These are phyloP conservation scores for Saccharomycopsis sp. DNA, from an alignment of 805 yeast species.

Conservation along the genomic window DNA sequence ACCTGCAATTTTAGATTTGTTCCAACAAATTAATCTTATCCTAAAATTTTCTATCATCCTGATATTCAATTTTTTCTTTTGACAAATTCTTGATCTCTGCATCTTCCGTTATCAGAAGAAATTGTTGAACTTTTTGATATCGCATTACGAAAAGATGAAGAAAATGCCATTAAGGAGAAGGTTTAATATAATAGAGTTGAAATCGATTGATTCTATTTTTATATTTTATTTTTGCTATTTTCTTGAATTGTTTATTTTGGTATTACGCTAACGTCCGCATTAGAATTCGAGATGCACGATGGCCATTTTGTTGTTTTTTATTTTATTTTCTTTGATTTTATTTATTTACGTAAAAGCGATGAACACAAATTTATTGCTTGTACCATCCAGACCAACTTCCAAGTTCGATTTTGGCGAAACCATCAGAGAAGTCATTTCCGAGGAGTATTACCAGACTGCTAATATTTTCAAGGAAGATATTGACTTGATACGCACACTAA, in stretches of 20 bases:
- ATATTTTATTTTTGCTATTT: background rate
- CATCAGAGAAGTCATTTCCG: slow-evolving; percentile 38
- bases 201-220: too few species aligned
- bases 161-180: too few species aligned
- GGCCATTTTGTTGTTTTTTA: background rate
- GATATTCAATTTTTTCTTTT: too few species aligned
- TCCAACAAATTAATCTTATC: too few species aligned
- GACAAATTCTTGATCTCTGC: too few species aligned
- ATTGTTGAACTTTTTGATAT: too few species aligned
- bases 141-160: too few species aligned
- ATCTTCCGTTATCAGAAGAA: too few species aligned
- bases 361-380: slow-evolving; percentile 39
- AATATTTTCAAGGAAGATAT: slow-evolving; percentile 38
- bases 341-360: slow-evolving; percentile 29
- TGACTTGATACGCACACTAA: slow-evolving; percentile 34
- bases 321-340: background rate
- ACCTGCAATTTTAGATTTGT: too few species aligned
- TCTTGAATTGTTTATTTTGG: background rate
- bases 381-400: slow-evolving; percentile 45
- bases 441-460: slow-evolving; percentile 40
- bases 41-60: too few species aligned
- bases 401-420: slow-evolving; percentile 35
- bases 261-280: background rate
- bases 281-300: background rate
- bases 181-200: too few species aligned